Conservation (phyloP, 768 basidiomycete genomes). For the Leccinum subgranulosum region DNA sequence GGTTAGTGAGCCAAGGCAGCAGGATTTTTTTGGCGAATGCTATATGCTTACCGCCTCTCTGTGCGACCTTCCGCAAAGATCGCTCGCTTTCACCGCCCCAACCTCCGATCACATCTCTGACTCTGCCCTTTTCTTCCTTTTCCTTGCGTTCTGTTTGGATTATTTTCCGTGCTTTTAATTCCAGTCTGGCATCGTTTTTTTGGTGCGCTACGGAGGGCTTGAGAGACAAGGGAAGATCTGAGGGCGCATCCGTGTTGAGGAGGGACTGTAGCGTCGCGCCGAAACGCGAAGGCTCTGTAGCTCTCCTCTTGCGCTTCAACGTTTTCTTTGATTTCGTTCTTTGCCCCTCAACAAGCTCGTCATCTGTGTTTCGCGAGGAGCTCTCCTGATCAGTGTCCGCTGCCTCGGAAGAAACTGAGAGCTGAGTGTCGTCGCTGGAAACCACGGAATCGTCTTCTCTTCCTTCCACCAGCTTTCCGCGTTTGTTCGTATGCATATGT, state of each 20-base stretch:
- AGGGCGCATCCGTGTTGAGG: slow-evolving; percentile 68
- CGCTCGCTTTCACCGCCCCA: slow-evolving; percentile 86
- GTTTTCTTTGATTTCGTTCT: slow-evolving; percentile 73
- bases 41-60: slow-evolving; percentile 63
- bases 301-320: slow-evolving; percentile 77
- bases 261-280: slow-evolving; percentile 72
- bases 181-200: slow-evolving; percentile 73
- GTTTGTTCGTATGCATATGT: slow-evolving; percentile 54
- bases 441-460: slow-evolving; percentile 8
- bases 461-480: slow-evolving; percentile 40
- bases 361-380: slow-evolving; percentile 49
- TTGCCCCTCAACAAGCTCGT: slow-evolving; percentile 58
- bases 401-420: slow-evolving; percentile 11
- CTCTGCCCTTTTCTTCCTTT: slow-evolving; percentile 64
- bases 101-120: slow-evolving; percentile 75
- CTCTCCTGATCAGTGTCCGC: slow-evolving; percentile 20
- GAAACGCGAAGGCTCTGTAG: slow-evolving; percentile 71
- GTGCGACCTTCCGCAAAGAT: slow-evolving; percentile 78
- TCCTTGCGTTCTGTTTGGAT: slow-evolving; percentile 71
- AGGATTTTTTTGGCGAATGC: neutral
- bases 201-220: slow-evolving; percentile 69
- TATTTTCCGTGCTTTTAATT: slow-evolving; percentile 66
- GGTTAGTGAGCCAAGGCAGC: neutral
- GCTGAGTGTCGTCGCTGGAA: slow-evolving; percentile 5
- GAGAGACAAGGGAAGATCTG: slow-evolving; percentile 69